phyloP scores from a whole-genome alignment of 192 early-diverging fungal species.

The Lobulomyces angularis region DNA sequence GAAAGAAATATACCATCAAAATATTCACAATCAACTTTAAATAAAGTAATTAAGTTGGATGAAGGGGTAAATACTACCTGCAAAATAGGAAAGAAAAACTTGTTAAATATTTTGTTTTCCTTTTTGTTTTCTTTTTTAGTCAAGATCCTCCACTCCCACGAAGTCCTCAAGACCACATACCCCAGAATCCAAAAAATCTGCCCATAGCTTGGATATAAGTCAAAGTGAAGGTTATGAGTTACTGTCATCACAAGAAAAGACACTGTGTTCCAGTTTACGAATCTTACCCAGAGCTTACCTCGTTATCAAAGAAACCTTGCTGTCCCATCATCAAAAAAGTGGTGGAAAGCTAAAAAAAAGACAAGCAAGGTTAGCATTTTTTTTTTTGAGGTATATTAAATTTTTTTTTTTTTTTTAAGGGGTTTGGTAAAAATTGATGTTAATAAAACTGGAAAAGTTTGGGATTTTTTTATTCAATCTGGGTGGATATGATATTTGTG shows the following conservation, averaged over 20 bases:
- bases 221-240: constrained; percentile 78
- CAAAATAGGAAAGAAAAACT: neutral
- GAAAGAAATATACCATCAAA: constrained; percentile 16
- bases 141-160: constrained; percentile 1
- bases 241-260: constrained; percentile 62
- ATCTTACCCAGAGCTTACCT: constrained; percentile 82
- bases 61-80: neutral
- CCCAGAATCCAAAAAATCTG: constrained; percentile 21
- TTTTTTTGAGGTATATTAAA: too few relatives aligned
- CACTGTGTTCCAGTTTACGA: constrained; percentile 68
- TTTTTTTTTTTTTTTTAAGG: too few relatives aligned
- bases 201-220: constrained; percentile 65
- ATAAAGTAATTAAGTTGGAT: neutral
- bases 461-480: constrained; percentile 84
- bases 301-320: constrained; percentile 80
- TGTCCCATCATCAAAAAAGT: constrained; percentile 66
- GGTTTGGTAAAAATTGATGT: constrained; percentile 87
- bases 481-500: too few relatives aligned
- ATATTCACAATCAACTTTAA: neutral
- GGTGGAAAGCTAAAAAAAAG: constrained; percentile 58
- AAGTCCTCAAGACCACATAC: neutral
- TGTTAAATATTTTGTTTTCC: neutral
- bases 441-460: constrained; percentile 73
- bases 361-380: constrained; percentile 52
- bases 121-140: too few relatives aligned